These are phyloP conservation scores for Claviceps sp. DNA, from an alignment of 2,329 filamentous ascomycete genomes.

Conservation along the genomic window DNA sequence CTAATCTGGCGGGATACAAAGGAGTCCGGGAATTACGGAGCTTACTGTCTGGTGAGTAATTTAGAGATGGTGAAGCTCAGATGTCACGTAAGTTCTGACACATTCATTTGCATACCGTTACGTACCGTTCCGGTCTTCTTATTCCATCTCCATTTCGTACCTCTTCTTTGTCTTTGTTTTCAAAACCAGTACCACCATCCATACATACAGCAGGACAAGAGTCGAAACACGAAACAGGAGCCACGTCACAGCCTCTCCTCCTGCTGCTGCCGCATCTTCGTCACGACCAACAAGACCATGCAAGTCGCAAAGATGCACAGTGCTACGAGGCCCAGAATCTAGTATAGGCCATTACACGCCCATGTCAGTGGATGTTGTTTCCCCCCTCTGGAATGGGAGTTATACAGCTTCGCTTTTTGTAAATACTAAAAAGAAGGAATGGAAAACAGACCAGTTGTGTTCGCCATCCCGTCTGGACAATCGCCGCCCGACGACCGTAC, in stretches of 20 bases:
- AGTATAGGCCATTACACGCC: too few relatives aligned
- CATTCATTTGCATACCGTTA: too few relatives aligned
- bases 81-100: too few relatives aligned
- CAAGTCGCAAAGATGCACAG: slow-evolving; percentile 52
- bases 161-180: background rate
- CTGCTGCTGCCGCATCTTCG: slow-evolving; percentile 9
- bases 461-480: slow-evolving; percentile 89
- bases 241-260: background rate
- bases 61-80: too few relatives aligned
- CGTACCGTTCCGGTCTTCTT: too few relatives aligned
- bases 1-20: too few relatives aligned
- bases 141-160: background rate
- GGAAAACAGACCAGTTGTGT: slow-evolving; percentile 56
- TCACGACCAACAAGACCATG: slow-evolving; percentile 44
- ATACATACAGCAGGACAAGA: background rate
- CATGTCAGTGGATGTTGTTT: background rate
- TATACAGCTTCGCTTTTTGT: too few relatives aligned
- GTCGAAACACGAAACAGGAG: background rate
- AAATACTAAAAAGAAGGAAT: background rate
- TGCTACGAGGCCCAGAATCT: slow-evolving; percentile 51
- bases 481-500: slow-evolving; percentile 63
- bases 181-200: background rate
- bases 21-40: too few relatives aligned
- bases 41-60: too few relatives aligned
- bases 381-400: too few relatives aligned